Percentiles rank a stretch among this genome's conserved stretches.
Conservation (phyloP, 1,284 basidiomycete genomes). For the Apiotrichum gracile region DNA sequence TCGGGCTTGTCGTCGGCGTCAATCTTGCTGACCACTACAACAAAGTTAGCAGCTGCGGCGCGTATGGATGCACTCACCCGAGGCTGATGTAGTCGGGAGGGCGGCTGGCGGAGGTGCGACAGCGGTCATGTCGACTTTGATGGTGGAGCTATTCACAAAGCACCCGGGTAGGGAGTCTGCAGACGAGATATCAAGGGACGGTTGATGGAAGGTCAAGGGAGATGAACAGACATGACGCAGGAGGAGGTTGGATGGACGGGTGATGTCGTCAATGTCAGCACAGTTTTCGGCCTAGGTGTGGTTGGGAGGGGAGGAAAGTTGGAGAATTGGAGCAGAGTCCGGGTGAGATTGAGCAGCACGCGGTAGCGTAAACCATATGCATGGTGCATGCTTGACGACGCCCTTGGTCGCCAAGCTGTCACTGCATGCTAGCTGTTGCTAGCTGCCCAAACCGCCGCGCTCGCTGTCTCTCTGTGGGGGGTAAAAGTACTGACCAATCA, state of each 20-base stretch:
- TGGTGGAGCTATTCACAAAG: neutral
- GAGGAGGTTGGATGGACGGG: neutral
- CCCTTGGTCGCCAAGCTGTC: too few relatives aligned
- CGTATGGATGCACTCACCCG: constrained; percentile 4
- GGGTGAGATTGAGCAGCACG: too few relatives aligned
- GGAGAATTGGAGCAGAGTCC: too few relatives aligned
- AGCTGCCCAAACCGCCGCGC: too few relatives aligned
- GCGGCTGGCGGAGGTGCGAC: constrained; percentile 17
- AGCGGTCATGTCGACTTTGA: constrained; percentile 12
- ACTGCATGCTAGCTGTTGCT: too few relatives aligned
- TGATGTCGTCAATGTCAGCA: neutral
- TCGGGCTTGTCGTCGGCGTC: constrained; percentile 6
- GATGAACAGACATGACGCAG: constrained; percentile 4
- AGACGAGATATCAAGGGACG: neutral
- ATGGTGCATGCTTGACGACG: too few relatives aligned
- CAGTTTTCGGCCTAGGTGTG: neutral
- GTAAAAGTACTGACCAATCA: too few relatives aligned
- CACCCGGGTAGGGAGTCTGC: too few relatives aligned
- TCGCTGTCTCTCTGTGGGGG: too few relatives aligned
- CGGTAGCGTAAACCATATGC: too few relatives aligned
- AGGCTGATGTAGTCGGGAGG: constrained; percentile 7
- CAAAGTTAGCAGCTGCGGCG: neutral
- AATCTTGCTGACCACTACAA: constrained; percentile 5
- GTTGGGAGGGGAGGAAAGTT: too few relatives aligned
- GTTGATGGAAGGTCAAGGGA: neutral